A percentile compares a stretch with the other conserved stretches of the same genome.
These are phyloP conservation scores for Phytophthora pisi DNA, from an alignment of 352 stramenopile genomes.

Conservation along the genomic window DNA sequence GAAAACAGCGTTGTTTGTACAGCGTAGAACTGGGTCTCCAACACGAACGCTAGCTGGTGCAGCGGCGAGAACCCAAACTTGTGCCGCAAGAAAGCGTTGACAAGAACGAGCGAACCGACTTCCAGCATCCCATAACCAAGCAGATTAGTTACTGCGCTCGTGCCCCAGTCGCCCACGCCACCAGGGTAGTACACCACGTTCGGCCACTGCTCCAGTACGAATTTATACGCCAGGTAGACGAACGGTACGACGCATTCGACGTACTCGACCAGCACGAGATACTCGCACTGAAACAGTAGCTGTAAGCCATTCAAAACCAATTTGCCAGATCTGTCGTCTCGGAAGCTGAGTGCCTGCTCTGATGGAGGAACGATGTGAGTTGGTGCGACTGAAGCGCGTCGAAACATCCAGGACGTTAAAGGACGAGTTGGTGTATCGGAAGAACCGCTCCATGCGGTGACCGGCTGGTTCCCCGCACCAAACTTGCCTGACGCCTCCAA, in stretches of 20 bases:
- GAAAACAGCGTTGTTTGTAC: conserved; percentile 3
- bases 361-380: background rate
- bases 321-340: background rate
- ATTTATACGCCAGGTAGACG: conserved; percentile 33
- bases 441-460: background rate
- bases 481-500: background rate
- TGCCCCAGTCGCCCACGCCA: background rate
- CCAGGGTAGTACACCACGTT: conserved; percentile 33
- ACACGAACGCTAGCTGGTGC: conserved; percentile 14
- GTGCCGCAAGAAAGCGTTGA: conserved; percentile 3
- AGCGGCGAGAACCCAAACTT: conserved; percentile 11
- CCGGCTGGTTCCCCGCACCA: background rate
- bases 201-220: conserved; percentile 33
- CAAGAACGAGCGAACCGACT: conserved; percentile 1
- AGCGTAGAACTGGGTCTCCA: conserved; percentile 2
- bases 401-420: background rate
- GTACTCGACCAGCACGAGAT: conserved; percentile 24
- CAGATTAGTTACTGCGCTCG: background rate
- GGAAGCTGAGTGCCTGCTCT: background rate
- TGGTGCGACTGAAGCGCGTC: background rate
- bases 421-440: background rate
- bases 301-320: conserved; percentile 20
- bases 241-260: conserved; percentile 25
- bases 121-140: conserved; percentile 28
- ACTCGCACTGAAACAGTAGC: conserved; percentile 36